These are phyloP conservation scores for Hymenochaete sp. DNA, from an alignment of 1,284 basidiomycete species.

Conservation along the genomic window DNA sequence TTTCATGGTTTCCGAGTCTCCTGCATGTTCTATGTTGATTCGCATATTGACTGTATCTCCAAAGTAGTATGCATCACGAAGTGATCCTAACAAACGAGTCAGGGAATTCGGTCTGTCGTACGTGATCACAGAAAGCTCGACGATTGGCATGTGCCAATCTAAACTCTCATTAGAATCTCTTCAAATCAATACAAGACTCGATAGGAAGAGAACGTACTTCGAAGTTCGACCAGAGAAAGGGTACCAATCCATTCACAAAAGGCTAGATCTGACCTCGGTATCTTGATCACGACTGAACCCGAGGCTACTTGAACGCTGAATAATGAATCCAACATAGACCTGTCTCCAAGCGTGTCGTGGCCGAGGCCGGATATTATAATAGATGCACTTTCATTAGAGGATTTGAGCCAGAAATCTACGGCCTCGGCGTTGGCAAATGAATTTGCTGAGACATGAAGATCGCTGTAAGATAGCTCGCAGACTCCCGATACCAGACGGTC, in stretches of 20 bases:
- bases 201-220: conserved; percentile 32
- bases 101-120: conserved; percentile 69
- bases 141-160: conserved; percentile 67
- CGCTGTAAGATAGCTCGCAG: conserved; percentile 13
- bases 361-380: conserved; percentile 9
- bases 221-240: conserved; percentile 45
- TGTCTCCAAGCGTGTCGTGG: no score
- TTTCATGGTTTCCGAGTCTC: conserved; percentile 50
- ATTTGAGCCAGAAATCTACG: conserved; percentile 14
- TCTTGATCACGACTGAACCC: conserved; percentile 32
- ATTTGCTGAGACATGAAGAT: conserved; percentile 12
- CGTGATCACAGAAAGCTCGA: conserved; percentile 69
- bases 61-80: conserved; percentile 53
- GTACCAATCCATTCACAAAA: conserved; percentile 60
- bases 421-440: conserved; percentile 16
- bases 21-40: conserved; percentile 68
- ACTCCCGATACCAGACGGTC: conserved; percentile 12
- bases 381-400: conserved; percentile 9
- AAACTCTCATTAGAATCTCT: conserved; percentile 12
- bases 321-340: no score
- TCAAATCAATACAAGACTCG: no score
- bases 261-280: conserved; percentile 45
- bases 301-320: conserved; percentile 15
- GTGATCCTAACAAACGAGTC: conserved; percentile 52
- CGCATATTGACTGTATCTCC: conserved; percentile 56